A percentile compares a stretch with the other conserved stretches of the same genome.
These are phyloP conservation scores for Talaromyces verruculosus DNA, from an alignment of 2,329 filamentous ascomycete species.

Conservation along the genomic window DNA sequence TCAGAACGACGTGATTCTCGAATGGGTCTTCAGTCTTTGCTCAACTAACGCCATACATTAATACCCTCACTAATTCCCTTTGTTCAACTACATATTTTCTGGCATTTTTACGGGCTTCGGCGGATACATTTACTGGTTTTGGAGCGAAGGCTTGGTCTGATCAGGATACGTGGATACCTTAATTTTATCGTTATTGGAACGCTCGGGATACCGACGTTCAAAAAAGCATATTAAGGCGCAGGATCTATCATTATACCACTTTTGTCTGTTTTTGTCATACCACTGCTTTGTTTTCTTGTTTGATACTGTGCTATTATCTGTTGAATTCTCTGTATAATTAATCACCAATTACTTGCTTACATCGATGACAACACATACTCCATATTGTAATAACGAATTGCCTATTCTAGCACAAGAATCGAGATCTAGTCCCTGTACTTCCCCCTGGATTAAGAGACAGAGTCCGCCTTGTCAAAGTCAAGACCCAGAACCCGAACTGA, in stretches of 20 bases:
- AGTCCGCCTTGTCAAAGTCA: constrained; percentile 2
- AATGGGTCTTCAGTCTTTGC: constrained; percentile 41
- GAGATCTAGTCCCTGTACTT: background rate
- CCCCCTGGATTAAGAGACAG: background rate
- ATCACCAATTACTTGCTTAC: background rate
- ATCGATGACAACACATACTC: background rate
- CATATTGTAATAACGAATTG: background rate
- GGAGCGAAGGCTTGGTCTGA: background rate
- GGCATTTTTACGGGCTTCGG: constrained; percentile 12
- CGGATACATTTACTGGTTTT: constrained; percentile 4
- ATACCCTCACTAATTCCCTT: background rate
- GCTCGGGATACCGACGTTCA: background rate
- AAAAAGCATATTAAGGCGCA: constrained; percentile 15
- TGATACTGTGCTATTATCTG: background rate
- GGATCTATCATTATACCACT: constrained; percentile 9
- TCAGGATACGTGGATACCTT: constrained; percentile 8
- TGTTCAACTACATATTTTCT: background rate
- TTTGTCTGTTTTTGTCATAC: constrained; percentile 8
- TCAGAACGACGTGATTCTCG: constrained; percentile 36
- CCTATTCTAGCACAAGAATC: background rate
- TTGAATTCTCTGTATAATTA: background rate
- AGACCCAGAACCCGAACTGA: background rate
- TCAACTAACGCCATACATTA: constrained; percentile 33
- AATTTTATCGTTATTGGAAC: background rate
- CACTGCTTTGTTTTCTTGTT: background rate